Evolutionary conservation across 2,329 filamentous ascomycete species (phyloP).

Genomic region (Colletotrichum graminicola): DNA sequence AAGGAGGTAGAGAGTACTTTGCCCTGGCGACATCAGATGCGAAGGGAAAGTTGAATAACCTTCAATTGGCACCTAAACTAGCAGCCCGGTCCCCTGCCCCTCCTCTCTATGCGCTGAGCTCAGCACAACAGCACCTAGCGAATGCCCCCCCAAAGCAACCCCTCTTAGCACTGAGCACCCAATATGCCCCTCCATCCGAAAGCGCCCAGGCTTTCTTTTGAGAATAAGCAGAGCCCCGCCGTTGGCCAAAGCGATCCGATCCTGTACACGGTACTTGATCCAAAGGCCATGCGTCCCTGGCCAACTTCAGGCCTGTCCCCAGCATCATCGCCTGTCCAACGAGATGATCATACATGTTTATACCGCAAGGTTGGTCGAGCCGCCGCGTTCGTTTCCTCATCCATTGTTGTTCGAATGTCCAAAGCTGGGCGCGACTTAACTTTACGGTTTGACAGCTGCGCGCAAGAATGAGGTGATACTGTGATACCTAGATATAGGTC

Average conservation of each 20-base stretch:
- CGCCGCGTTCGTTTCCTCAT: conserved; percentile 29
- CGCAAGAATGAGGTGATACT: conserved; percentile 13
- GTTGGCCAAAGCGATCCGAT: conserved; percentile 6
- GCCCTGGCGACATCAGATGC: conserved; percentile 13
- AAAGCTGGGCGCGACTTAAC: conserved; percentile 19
- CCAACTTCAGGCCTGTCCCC: conserved; percentile 28
- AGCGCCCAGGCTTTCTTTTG: neutral
- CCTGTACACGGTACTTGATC: conserved; percentile 5
- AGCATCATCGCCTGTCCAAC: conserved; percentile 11
- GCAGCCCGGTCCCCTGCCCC: neutral
- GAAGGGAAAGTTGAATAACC: conserved; percentile 6
- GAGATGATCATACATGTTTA: conserved; percentile 22
- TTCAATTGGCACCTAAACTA: conserved; percentile 1
- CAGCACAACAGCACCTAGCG: neutral
- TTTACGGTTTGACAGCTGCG: conserved; percentile 21
- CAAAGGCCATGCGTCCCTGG: conserved; percentile 22
- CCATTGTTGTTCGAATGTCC: neutral
- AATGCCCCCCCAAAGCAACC: neutral
- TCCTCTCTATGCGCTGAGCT: conserved; percentile 24
- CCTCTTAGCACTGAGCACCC: conserved; percentile 1
- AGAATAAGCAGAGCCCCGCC: neutral
- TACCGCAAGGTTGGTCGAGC: conserved; percentile 13
- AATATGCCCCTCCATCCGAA: conserved; percentile 17
- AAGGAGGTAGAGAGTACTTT: neutral
- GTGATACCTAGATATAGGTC: neutral